Evolutionary conservation across 2,329 filamentous ascomycete genomes (phyloP).

Genomic region (Aureobasidium sp.): DNA sequence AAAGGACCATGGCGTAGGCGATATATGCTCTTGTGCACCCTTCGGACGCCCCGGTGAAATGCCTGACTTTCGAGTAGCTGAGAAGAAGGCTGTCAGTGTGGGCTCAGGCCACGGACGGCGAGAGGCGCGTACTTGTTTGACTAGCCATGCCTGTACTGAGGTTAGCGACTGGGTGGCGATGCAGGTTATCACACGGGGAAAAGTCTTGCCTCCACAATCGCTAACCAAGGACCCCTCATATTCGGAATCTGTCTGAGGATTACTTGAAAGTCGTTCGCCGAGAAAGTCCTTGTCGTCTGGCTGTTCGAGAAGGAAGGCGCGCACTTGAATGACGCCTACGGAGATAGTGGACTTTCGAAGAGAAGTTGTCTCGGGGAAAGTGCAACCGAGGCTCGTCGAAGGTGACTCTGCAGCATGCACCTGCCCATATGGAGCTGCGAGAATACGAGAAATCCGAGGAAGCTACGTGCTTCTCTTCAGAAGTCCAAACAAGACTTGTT

Average conservation of each 20-base stretch:
- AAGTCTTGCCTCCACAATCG: constrained; percentile 12
- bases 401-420: neutral
- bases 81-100: constrained; percentile 22
- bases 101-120: neutral
- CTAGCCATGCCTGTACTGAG: constrained; percentile 14
- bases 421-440: neutral
- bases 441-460: neutral
- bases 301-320: neutral
- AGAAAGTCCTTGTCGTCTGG: neutral
- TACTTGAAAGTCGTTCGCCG: neutral
- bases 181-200: neutral
- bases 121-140: constrained; percentile 13
- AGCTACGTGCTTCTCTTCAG: no score
- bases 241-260: neutral
- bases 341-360: neutral
- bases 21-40: constrained; percentile 42
- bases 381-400: neutral
- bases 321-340: neutral
- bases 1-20: constrained; percentile 42
- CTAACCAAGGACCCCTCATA: constrained; percentile 13
- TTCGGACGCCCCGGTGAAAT: constrained; percentile 49
- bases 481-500: neutral
- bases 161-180: constrained; percentile 5
- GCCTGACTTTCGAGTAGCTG: constrained; percentile 48
- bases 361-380: neutral